Base-by-base conservation (phyloP, 108 stramenopile species). In the Nannochloropsis oceanica region DNA sequence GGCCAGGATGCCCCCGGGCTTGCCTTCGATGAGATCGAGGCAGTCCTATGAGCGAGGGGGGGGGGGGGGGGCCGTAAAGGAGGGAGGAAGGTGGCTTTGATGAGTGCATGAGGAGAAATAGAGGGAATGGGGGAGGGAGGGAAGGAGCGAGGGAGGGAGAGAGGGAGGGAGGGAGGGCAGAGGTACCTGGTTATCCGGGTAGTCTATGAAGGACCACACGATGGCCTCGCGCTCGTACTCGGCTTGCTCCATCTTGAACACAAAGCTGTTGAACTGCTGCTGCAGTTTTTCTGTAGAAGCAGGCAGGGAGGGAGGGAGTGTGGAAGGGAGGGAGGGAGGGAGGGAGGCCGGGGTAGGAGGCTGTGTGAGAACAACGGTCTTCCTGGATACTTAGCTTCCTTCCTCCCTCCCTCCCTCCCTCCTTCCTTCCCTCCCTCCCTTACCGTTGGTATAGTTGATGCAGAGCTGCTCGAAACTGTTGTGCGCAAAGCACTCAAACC, bases 381-480 rank as follows among this genome's bases (percentile, higher is more conserved):
- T n/a, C n/a, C n/a, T n/a, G n/a, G n/a, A n/a, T n/a, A n/a, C n/a
- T n/a, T n/a, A n/a, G n/a, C 12, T 14, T 14, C 46, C 46, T 13
- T 14, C 46, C 46, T 50, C 46, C 14, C 46, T 50, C 46, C 46
- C 46, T 50, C 46, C 46, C 46, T 50, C 46, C 46, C 46, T 50
- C 46, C 46, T 14, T 50, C 46, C 46, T 14, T 50, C 46, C 46
- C 46, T 50, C 46, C 46, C 46, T 50, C 46, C 46, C 46, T 50
- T 14, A 50, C 46, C 87, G 81, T 98, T 98, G 81, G 95, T 95
- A 88, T 95, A 97, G 90, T 97, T 98, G 90, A 98, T 98, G 89
- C 96, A 97, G 22, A 97, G 90, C 89, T 98, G 96, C 90, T 96
- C 96, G 87, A 96, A 98, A 27, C 95, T 95, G 92, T 99, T 99